A percentile compares a stretch with the other conserved stretches of the same genome.
These are phyloP conservation scores for Ophiostoma sp. DNA, from an alignment of 2,329 filamentous ascomycete species.

Conservation along the genomic window DNA sequence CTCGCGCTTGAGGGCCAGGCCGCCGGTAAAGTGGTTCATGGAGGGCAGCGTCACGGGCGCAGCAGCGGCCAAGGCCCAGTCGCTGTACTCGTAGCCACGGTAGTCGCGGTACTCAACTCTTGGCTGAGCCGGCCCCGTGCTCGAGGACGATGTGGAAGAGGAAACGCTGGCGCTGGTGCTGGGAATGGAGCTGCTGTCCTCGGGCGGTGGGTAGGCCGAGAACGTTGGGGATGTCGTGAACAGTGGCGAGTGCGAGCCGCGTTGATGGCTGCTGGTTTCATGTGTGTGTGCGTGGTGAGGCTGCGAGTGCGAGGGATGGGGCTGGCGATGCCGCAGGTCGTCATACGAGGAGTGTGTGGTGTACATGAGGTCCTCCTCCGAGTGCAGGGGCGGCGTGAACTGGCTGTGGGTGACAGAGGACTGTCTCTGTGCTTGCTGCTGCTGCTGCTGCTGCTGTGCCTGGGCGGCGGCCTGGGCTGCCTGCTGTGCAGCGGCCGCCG, in stretches of 20 bases:
- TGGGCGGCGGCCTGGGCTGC: conserved; percentile 31
- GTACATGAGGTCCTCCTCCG: conserved; percentile 64
- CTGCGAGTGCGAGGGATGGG: neutral
- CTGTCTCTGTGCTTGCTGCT: conserved; percentile 26
- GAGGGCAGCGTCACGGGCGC: conserved; percentile 58
- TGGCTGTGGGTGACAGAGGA: conserved; percentile 47
- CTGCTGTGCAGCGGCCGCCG: conserved; percentile 26
- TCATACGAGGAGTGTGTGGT: conserved; percentile 1
- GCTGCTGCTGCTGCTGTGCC: conserved; percentile 30
- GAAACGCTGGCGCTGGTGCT: neutral
- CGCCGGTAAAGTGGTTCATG: conserved; percentile 55
- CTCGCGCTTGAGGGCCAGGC: conserved; percentile 67
- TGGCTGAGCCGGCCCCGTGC: conserved; percentile 11
- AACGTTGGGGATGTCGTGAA: conserved; percentile 46
- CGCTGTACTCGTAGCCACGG: conserved; percentile 47
- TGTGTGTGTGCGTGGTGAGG: conserved; percentile 38
- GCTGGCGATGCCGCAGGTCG: neutral
- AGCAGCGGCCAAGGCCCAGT: conserved; percentile 46
- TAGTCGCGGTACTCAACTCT: neutral
- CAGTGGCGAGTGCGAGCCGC: conserved; percentile 65
- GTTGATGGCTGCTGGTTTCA: conserved; percentile 29
- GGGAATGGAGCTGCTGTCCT: conserved; percentile 39
- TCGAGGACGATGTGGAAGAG: conserved; percentile 25
- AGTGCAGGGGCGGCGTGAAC: conserved; percentile 40
- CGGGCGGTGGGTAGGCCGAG: conserved; percentile 58